Evolutionary conservation across 352 stramenopile species (phyloP), one percentile per base, ranked within the genome.

Genomic region (Blastocystis hominis): DNA sequence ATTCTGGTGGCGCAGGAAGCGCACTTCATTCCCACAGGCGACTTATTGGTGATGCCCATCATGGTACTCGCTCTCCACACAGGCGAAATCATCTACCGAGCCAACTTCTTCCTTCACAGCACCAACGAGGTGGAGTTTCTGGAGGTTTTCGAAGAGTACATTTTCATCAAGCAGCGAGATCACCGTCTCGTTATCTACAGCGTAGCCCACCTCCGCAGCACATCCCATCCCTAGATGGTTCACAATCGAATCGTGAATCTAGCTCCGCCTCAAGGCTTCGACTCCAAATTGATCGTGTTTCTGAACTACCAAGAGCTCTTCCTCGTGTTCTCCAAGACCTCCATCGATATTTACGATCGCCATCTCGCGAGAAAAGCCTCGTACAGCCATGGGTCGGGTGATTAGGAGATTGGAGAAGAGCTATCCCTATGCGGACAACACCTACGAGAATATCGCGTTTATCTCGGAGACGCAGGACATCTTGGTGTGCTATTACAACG

Each of bases 121-220:
- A 24, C 46, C 2, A 78, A 78, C 34, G 68, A 78, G 42, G 68
- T 78, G 7, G 68, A 78, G 68, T 78, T 78, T 46, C 20, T 78
- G 34, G 68, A 78, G 62, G 68, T 78, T 13, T 78, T 78, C 47
- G 68, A 78, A 55, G 68, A 78, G 68, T 78, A 61, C 68, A 78
- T 78, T 46, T 78, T 78, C 42, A 78, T 78, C 68, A 78, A 78
- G 40, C 68, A 78, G 68, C 40, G 46, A 38, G 68, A 55, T 20
- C 68, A 78, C 46, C 42, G 53, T 13, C 68, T 78, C 36, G 68
- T 78, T 15, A 50, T 78, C 36, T 78, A 56, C 36, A 78, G 68
- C 36, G 68, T 78, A 56, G 20, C 42, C 68, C 42, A 5, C 55
- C 24, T 15, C 34, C 42, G 59, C 46, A 20, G 34, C 20, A n/a